Evolutionary conservation across 495 filamentous ascomycete genomes (phyloP), one percentile per base, ranked within the genome.

Genomic region (Arthonia radiata): DNA sequence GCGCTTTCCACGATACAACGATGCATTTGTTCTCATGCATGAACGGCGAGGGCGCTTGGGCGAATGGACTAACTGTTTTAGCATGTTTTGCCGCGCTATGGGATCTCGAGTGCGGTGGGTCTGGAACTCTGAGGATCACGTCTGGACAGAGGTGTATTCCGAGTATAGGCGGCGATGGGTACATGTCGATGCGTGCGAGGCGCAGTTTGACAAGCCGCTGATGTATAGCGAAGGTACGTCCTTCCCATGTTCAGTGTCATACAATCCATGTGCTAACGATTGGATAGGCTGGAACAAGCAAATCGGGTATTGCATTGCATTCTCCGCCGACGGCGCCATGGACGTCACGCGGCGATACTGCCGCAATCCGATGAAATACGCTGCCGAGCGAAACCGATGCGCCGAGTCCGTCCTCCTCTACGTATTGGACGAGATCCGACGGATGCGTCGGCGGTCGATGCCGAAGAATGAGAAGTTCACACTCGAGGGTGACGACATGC

Each of bases 61-160:
- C 26, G 86, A 99, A 53, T 99, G 89, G 82, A 82, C 75, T 28
- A 93, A 93, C 48, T 92, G 82, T 53, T 99, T 99, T 52, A 81
- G 73, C 47, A 99, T 99, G 86, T 61, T 99, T 13, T 94, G 86
- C 50, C 65, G 86, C 23, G 86, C 86, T 4, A 64, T 94, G 16
- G 82, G 82, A 17, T 72, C 68, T 18, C 64, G 89, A 24, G 86
- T 93, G 11, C 65, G 86, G 36, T 97, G 89, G 89, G 78, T 97
- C 15, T 97, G 89, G 89, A 93, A 93, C 36, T 68, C 72, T 17
- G 86, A 99, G 48, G 89, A 99, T 46, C 73, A 90, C 34, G 76
- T 92, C 13, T 97, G 86, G 83, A 92, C 81, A 1, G 86, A 99
- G 46, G 69, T 94, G 14, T 99, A 91, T 47, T 92, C 81, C 10